Evolutionary conservation across 2,329 filamentous ascomycete genomes (phyloP), one percentile per base, ranked within the genome.

Genomic region (Aspergillus puulaauensis): DNA sequence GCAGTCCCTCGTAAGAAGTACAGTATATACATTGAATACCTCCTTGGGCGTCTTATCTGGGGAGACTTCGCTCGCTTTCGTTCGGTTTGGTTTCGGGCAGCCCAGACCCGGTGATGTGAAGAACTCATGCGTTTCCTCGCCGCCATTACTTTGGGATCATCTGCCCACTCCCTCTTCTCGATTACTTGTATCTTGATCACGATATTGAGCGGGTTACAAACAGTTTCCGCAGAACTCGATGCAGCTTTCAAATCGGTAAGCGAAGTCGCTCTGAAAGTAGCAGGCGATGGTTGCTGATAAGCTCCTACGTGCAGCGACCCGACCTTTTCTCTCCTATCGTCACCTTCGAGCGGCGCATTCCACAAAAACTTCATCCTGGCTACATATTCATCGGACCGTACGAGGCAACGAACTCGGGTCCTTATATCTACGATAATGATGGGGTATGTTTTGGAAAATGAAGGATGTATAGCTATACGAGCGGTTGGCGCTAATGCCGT

Each of bases 341-440:
- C 33, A 70, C 69, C 11, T 59, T 75, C 40, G 71, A 71, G 51
- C 58, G 60, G 15, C 65, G 66, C 40, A 56, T 66, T 12, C 61
- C 66, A 12, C 66, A 71, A 14, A 73, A 71, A 50, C 65, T 75
- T 46, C 72, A 71, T 12, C 79, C 80, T 0, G 80, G 80, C 21
- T 82, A 81, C 65, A 78, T 81, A 45, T 82, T 82, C 60, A 68
- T 82, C 45, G 77, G 78, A 3, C 80, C 80, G 1, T 82, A 82
- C 61, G 74, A 80, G 46, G 75, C 78, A 37, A 65, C 76, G 55
- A 80, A 81, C 59, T 75, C 79, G 8, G 79, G 79, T 1, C 77
- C 80, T 8, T 80, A 82, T 62, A 82, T 82, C 23, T 82, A 80
- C 62, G 80, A 82, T 64, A 80, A 78, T 62, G 70, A 72, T 60